Conservation (phyloP, 305 asterid species). For the Salvia sclarea region DNA sequence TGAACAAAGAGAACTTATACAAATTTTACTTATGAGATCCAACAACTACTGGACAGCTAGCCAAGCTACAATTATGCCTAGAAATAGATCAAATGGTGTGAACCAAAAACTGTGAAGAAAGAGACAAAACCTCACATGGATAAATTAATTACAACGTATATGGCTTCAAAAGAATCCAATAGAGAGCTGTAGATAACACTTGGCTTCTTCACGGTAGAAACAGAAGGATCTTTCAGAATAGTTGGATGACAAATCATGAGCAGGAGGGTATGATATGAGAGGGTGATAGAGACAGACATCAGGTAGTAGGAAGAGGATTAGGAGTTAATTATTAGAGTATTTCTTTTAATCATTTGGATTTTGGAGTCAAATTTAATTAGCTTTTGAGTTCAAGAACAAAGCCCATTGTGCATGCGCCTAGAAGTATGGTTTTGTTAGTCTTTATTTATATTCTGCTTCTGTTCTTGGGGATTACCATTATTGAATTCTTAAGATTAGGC, state of each 20-base stretch:
- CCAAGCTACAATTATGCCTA: not conserved
- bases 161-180: conserved; percentile 7
- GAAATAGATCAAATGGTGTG: not conserved
- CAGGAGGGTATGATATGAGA: not conserved
- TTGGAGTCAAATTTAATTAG: too few species aligned
- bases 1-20: not conserved
- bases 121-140: conserved; percentile 13
- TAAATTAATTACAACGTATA: conserved; percentile 16
- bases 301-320: too few species aligned
- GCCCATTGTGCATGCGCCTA: too few species aligned
- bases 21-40: not conserved
- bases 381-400: too few species aligned
- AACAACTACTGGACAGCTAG: conserved; percentile 1
- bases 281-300: too few species aligned
- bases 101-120: not conserved
- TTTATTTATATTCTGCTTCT: too few species aligned
- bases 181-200: not conserved
- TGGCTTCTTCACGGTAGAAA: too few species aligned
- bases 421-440: too few species aligned
- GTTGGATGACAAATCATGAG: conserved; percentile 4
- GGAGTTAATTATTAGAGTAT: too few species aligned
- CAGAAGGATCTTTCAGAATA: not conserved
- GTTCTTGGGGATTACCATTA: too few species aligned
- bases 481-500: too few species aligned
- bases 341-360: too few species aligned